A percentile compares a stretch with the other conserved stretches of the same genome.
Conservation (phyloP, 1,284 basidiomycete species). For the Exobasidium rhododendri region DNA sequence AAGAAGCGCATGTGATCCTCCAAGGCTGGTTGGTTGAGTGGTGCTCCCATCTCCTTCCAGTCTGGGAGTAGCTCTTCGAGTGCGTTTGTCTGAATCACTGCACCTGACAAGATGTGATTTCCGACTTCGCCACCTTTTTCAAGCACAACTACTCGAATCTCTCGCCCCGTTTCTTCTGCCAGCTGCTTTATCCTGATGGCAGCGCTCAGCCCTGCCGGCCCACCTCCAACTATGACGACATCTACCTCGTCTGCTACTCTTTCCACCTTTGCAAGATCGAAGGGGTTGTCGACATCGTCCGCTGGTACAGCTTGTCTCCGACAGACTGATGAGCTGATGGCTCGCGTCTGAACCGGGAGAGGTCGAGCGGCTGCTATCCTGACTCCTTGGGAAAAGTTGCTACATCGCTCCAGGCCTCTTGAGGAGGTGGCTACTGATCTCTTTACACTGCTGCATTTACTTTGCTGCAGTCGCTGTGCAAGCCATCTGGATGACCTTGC, state of each 20-base stretch:
- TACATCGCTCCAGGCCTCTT: neutral
- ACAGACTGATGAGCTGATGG: conserved; percentile 24
- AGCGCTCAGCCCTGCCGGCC: conserved; percentile 91
- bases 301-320: conserved; percentile 28
- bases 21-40: conserved; percentile 74
- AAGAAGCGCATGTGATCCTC: conserved; percentile 84
- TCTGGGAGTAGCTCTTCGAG: conserved; percentile 86
- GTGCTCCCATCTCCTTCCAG: conserved; percentile 67
- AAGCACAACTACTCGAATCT: conserved; percentile 85
- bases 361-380: neutral
- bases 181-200: conserved; percentile 94
- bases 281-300: conserved; percentile 43
- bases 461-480: neutral
- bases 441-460: neutral
- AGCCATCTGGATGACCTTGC: neutral
- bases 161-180: conserved; percentile 70
- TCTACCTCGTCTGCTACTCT: conserved; percentile 69
- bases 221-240: conserved; percentile 93
- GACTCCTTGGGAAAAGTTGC: neutral
- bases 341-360: conserved; percentile 1
- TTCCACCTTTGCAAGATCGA: conserved; percentile 50
- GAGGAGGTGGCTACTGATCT: neutral
- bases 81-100: conserved; percentile 87
- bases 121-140: conserved; percentile 94
- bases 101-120: conserved; percentile 91